Conservation (phyloP, 805 yeast species). For the Candida argentea region DNA sequence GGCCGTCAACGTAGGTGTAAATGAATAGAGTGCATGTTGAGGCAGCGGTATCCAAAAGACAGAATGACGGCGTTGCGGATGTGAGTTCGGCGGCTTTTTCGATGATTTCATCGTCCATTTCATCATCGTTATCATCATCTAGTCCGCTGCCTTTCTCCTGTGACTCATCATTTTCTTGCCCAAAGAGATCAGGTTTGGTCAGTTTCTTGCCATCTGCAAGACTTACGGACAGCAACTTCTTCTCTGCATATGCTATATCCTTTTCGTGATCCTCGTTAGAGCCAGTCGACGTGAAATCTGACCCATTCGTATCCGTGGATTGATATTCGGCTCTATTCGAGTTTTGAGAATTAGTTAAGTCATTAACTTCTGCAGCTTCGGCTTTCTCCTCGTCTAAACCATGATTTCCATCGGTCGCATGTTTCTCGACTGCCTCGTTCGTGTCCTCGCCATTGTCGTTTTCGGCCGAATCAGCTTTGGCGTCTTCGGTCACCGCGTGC, state of each 20-base stretch:
- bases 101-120: constrained; percentile 6
- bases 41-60: constrained; percentile 79
- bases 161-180: constrained; percentile 1
- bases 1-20: constrained; percentile 70
- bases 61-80: constrained; percentile 66
- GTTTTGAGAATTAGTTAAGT: constrained; percentile 1
- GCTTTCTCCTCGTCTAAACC: constrained; percentile 2
- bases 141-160: background rate
- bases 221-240: background rate
- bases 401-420: constrained; percentile 4
- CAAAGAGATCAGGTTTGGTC: constrained; percentile 3
- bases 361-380: constrained; percentile 4
- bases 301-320: constrained; percentile 8
- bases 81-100: constrained; percentile 11
- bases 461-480: constrained; percentile 3
- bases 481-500: constrained; percentile 26
- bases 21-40: constrained; percentile 71
- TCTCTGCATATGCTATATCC: background rate
- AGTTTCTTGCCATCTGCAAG: background rate
- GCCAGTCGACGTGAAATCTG: background rate
- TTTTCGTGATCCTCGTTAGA: background rate
- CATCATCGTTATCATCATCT: background rate
- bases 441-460: constrained; percentile 5
- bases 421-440: constrained; percentile 6
- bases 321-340: constrained; percentile 2